These are phyloP conservation scores for Candida tetrigidarum DNA, from an alignment of 1,139 yeast genomes.

Conservation along the genomic window DNA sequence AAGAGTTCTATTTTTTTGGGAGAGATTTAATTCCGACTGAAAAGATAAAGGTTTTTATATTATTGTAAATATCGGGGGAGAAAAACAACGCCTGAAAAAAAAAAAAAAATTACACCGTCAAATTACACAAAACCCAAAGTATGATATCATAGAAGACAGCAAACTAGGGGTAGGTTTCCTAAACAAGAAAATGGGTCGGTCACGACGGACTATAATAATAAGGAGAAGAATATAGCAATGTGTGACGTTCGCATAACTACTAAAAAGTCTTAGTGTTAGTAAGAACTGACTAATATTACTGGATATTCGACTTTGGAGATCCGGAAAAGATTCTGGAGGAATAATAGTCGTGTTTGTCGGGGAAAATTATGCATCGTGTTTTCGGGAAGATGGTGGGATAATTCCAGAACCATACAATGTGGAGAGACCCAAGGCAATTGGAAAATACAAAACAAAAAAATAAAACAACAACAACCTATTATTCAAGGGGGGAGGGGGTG, in stretches of 20 bases:
- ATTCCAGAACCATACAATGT: not conserved
- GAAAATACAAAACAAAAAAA: not conserved
- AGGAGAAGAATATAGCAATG: not conserved
- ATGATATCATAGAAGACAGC: slow-evolving; percentile 3
- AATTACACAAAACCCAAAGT: not conserved
- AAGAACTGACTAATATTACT: not conserved
- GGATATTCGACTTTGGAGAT: not conserved
- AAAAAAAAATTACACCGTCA: too few species aligned
- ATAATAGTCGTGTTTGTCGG: not conserved
- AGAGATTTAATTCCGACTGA: not conserved
- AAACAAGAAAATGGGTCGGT: not conserved
- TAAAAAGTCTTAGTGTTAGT: not conserved
- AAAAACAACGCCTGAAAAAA: not conserved
- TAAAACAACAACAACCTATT: not conserved
- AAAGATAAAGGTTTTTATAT: slow-evolving; percentile 3
- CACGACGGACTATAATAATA: not conserved
- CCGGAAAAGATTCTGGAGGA: not conserved
- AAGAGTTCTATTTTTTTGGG: too few species aligned
- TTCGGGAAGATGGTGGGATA: not conserved
- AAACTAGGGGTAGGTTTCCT: not conserved
- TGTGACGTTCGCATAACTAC: not conserved
- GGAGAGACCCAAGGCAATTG: not conserved
- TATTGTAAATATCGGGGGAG: slow-evolving; percentile 3
- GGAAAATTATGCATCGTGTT: not conserved
- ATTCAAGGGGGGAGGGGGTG: too few species aligned